Evolutionary conservation across 2,329 filamentous ascomycete species (phyloP).

Genomic region (Capronia coronata): DNA sequence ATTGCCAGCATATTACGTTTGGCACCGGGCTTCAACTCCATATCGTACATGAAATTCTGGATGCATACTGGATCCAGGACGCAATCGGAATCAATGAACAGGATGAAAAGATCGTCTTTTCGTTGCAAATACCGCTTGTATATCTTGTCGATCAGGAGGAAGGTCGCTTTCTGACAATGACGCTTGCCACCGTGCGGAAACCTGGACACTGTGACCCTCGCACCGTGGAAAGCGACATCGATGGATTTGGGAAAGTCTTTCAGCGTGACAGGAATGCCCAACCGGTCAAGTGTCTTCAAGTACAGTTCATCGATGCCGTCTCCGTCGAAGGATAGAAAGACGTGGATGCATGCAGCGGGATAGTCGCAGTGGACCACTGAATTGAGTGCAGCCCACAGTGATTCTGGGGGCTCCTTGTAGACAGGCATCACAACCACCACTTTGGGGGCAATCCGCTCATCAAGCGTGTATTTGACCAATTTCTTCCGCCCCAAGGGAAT

Average conservation of each 20-base stretch:
- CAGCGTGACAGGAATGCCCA: conserved; percentile 72
- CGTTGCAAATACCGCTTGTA: conserved; percentile 79
- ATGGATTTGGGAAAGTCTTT: conserved; percentile 82
- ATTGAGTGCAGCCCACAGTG: conserved; percentile 78
- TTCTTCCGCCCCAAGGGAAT: conserved; percentile 76
- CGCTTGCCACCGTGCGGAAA: conserved; percentile 92
- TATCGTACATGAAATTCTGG: conserved; percentile 97
- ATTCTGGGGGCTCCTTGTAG: conserved; percentile 81
- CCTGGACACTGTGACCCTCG: conserved; percentile 80
- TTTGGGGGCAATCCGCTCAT: conserved; percentile 82
- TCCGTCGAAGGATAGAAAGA: conserved; percentile 93
- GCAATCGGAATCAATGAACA: conserved; percentile 97
- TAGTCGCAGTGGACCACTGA: conserved; percentile 94
- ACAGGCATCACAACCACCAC: conserved; percentile 96
- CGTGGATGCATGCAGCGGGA: conserved; percentile 81
- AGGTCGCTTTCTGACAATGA: conserved; percentile 87
- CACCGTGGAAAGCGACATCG: conserved; percentile 75
- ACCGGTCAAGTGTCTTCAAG: conserved; percentile 72
- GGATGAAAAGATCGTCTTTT: conserved; percentile 87
- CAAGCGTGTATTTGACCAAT: conserved; percentile 74
- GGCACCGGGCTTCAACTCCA: conserved; percentile 93
- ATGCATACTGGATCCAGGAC: conserved; percentile 85
- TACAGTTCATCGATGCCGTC: conserved; percentile 84
- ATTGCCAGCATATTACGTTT: conserved; percentile 90
- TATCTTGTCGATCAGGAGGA: conserved; percentile 86